These are phyloP conservation scores for Aphanomyces euteiches DNA, from an alignment of 352 stramenopile genomes.

Conservation along the genomic window DNA sequence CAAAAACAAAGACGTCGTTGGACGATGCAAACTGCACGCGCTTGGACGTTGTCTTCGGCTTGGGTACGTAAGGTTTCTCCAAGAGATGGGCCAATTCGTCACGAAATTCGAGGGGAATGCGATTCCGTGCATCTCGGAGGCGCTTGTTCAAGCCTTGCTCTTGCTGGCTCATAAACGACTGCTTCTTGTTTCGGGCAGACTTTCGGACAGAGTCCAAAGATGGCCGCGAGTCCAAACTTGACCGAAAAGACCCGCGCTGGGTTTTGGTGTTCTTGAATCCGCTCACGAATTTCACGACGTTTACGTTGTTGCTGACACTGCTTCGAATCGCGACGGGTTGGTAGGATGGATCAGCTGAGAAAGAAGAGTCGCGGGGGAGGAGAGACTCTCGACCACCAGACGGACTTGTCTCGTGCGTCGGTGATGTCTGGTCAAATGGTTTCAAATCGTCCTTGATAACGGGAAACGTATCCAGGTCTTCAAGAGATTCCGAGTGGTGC, in stretches of 20 bases:
- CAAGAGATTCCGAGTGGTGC: no score
- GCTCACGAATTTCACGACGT: slow-evolving; percentile 29
- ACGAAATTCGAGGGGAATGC: slow-evolving; percentile 29
- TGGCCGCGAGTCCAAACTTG: slow-evolving; percentile 11
- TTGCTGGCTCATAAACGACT: background rate
- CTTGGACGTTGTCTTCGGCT: slow-evolving; percentile 12
- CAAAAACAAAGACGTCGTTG: slow-evolving; percentile 19
- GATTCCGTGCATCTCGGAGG: slow-evolving; percentile 24
- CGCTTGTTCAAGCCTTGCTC: slow-evolving; percentile 16
- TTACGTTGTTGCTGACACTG: slow-evolving; percentile 27
- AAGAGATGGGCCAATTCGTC: slow-evolving; percentile 16
- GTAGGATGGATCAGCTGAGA: background rate
- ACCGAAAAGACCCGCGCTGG: background rate
- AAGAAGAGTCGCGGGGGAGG: slow-evolving; percentile 9
- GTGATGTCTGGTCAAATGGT: background rate
- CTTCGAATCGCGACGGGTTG: slow-evolving; percentile 26
- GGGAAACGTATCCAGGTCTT: background rate
- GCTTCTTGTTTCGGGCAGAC: slow-evolving; percentile 14
- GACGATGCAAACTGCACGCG: slow-evolving; percentile 16
- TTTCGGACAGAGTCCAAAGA: slow-evolving; percentile 26
- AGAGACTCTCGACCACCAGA: background rate
- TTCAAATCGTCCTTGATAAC: background rate
- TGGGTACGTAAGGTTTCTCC: background rate
- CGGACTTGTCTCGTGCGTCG: background rate
- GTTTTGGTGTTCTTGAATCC: slow-evolving; percentile 6